phyloP scores from a whole-genome alignment of 2,329 filamentous ascomycete species.

The Didymella exigua region DNA sequence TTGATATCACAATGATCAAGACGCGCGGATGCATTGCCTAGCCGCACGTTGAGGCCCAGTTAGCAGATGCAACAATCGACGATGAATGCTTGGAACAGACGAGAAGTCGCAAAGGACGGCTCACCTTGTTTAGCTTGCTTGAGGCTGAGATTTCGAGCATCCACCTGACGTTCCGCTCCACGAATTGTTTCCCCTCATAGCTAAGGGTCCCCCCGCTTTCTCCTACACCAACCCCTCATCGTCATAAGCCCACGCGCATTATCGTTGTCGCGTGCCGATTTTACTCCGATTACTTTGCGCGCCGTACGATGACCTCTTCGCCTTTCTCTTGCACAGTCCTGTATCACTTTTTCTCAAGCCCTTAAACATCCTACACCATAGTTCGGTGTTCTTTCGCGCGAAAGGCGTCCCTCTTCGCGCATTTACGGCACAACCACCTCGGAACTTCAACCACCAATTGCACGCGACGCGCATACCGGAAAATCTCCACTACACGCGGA shows the following conservation, averaged over 20 bases:
- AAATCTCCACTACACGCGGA: conserved; percentile 21
- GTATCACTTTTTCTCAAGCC: conserved; percentile 22
- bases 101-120: conserved; percentile 19
- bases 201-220: conserved; percentile 30
- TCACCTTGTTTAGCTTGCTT: conserved; percentile 24
- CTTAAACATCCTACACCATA: conserved; percentile 19
- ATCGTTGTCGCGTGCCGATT: conserved; percentile 31
- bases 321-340: conserved; percentile 18
- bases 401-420: conserved; percentile 18
- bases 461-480: conserved; percentile 19
- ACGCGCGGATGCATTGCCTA: conserved; percentile 29
- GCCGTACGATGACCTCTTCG: conserved; percentile 25
- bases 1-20: conserved; percentile 32
- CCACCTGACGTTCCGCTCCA: conserved; percentile 29
- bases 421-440: conserved; percentile 27
- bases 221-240: conserved; percentile 33
- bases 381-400: conserved; percentile 30
- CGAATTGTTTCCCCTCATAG: conserved; percentile 19
- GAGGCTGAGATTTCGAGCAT: conserved; percentile 33
- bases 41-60: conserved; percentile 14
- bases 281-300: conserved; percentile 26
- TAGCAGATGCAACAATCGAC: conserved; percentile 15
- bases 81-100: conserved; percentile 13
- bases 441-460: conserved; percentile 18
- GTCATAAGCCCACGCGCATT: conserved; percentile 33